Evolutionary conservation across 2,329 filamentous ascomycete species (phyloP), one percentile per base, ranked within the genome.

Genomic region (Colletotrichum gigasporum): DNA sequence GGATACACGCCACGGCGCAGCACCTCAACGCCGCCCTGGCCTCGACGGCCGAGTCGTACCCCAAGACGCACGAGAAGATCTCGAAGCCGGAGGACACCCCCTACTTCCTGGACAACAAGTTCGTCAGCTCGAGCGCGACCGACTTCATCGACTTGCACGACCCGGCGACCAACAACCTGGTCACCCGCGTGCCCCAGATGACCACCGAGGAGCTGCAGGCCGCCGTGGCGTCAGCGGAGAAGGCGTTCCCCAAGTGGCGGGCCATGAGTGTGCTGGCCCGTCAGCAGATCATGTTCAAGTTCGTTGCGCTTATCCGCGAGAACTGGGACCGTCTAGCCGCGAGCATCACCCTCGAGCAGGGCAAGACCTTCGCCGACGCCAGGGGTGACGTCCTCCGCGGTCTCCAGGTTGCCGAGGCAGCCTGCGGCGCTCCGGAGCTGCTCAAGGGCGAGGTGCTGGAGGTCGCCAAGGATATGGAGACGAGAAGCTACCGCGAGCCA

Each of bases 401-500:
- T 47, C 83, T 96, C 64, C 92, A 96, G 82, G 92, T 96, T 24
- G 93, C 93, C 3, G 92, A 96, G 83, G 91, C 91, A 6, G 90
- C 92, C 20, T 92, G 92, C 73, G 91, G 85, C 50, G 93, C 93
- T 57, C 91, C 92, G 0, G 92, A 93, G 71, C 87, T 94, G 75
- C 84, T 96, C 77, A 93, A 92, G 76, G 92, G 92, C 37, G 92
- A 96, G 80, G 84, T 96, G 44, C 84, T 96, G 32, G 92, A 96
- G 82, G 92, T 96, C 11, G 87, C 92, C 57, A 94, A 93, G 84
- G 92, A 96, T 73, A 96, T 96, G 92, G 92, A 96, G 83, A 96
- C 92, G 28, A 83, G 91, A 74, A 91, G 87, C 64, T 96, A 96
- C 77, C 87, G 88, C 67, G 92, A 96, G 83, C 91, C 92, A 64